A percentile compares a stretch with the other conserved stretches of the same genome.
Conservation (phyloP, 805 yeast genomes). For the Cyberlindnera suaveolens region DNA sequence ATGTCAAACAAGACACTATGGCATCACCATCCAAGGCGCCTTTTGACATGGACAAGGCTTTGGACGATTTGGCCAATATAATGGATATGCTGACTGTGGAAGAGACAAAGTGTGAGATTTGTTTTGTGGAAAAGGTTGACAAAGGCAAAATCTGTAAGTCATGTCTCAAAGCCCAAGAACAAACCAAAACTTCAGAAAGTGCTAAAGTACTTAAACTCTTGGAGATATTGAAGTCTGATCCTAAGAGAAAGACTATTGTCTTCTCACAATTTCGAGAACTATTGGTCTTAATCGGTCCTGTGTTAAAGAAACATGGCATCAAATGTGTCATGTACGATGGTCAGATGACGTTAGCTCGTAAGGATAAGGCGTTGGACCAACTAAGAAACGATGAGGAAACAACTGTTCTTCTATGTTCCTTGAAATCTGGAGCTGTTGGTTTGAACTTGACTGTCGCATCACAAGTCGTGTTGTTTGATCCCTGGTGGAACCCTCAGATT, state of each 20-base stretch:
- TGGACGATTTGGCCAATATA: conserved; percentile 18
- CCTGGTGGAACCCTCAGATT: conserved; percentile 93
- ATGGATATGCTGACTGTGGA: conserved; percentile 20
- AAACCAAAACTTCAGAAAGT: conserved; percentile 15
- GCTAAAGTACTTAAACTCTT: conserved; percentile 32
- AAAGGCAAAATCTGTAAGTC: conserved; percentile 8
- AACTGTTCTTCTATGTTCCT: conserved; percentile 53
- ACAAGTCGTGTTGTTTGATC: conserved; percentile 82
- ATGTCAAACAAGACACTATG: neutral
- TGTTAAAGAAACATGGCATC: conserved; percentile 26
- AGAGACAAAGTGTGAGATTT: conserved; percentile 21
- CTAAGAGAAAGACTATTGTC: conserved; percentile 35
- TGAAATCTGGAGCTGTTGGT: conserved; percentile 93
- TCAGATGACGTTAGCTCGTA: conserved; percentile 22
- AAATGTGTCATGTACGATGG: conserved; percentile 32
- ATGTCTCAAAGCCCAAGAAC: conserved; percentile 14
- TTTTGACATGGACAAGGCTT: conserved; percentile 10
- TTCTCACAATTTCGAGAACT: conserved; percentile 38
- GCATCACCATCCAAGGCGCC: conserved; percentile 6
- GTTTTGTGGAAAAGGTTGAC: conserved; percentile 12
- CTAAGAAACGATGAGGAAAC: conserved; percentile 25
- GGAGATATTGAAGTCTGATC: conserved; percentile 27
- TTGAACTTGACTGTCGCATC: conserved; percentile 79
- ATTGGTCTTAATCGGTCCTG: conserved; percentile 26
- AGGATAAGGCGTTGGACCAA: conserved; percentile 25